Evolutionary conservation across 2,329 filamentous ascomycete genomes (phyloP).

Genomic region (Aspergillus flavus): DNA sequence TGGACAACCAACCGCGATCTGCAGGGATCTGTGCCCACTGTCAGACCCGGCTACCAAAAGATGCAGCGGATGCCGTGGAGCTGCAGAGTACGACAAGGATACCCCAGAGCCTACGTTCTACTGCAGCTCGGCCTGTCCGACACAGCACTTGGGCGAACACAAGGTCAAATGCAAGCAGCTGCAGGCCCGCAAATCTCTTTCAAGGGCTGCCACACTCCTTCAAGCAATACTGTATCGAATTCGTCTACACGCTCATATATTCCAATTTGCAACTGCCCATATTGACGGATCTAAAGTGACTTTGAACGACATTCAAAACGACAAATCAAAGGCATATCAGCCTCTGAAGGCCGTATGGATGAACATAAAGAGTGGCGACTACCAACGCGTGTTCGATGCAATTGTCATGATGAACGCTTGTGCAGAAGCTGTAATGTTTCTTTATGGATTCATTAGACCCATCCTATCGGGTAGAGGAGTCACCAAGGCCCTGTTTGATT

Average conservation of each 20-base stretch:
- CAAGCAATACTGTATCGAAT: neutral
- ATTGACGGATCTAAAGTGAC: neutral
- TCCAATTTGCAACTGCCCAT: neutral
- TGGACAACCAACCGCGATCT: neutral
- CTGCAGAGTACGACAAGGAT: neutral
- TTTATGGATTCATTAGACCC: neutral
- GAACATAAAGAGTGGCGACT: no score
- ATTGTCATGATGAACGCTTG: neutral
- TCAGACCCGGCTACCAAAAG: neutral
- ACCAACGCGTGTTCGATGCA: neutral
- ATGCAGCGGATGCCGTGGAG: neutral
- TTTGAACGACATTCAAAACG: no score
- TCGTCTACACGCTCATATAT: neutral
- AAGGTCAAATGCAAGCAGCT: neutral
- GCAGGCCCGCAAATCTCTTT: neutral
- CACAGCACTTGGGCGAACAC: neutral
- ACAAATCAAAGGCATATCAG: no score
- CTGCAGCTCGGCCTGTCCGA: neutral
- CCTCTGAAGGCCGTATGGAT: no score
- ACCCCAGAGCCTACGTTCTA: neutral
- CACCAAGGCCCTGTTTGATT: no score
- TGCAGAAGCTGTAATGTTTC: neutral
- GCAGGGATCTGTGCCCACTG: neutral
- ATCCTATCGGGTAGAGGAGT: no score
- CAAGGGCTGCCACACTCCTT: neutral